These are phyloP conservation scores for Lipomyces lipofer DNA, from an alignment of 805 yeast species.

Conservation along the genomic window DNA sequence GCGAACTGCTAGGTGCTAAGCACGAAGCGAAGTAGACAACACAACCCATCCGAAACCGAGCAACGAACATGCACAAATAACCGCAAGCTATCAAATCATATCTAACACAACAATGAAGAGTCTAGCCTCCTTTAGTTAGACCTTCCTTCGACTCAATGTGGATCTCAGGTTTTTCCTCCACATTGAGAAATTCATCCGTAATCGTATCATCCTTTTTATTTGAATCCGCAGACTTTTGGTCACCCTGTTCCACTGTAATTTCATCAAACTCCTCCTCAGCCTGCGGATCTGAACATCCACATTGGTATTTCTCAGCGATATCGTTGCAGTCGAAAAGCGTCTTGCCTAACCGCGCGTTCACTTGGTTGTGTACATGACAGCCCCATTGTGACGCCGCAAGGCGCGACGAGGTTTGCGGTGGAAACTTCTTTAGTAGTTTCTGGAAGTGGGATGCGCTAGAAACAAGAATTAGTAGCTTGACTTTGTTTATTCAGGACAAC, in stretches of 20 bases:
- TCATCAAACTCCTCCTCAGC: constrained; percentile 1
- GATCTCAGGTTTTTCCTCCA: constrained; percentile 19
- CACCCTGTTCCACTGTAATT: not conserved
- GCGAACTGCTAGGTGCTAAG: too few species aligned
- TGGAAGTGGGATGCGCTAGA: constrained; percentile 93
- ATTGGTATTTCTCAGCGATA: constrained; percentile 87
- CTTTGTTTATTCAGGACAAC: not conserved
- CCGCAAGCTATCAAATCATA: too few species aligned
- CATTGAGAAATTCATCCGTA: constrained; percentile 18
- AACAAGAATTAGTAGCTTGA: not conserved
- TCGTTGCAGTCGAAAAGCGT: constrained; percentile 78
- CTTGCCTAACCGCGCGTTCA: constrained; percentile 70
- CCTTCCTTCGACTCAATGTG: constrained; percentile 25
- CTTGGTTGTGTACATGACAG: constrained; percentile 85
- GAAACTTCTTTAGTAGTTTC: constrained; percentile 63
- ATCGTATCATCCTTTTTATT: not conserved
- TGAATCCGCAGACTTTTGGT: not conserved
- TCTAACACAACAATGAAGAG: too few species aligned
- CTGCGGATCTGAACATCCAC: constrained; percentile 66
- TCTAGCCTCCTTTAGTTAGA: constrained; percentile 18
- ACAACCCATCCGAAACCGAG: too few species aligned
- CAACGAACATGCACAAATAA: too few species aligned
- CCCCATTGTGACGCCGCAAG: constrained; percentile 94
- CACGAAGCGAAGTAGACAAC: too few species aligned
- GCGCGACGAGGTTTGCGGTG: constrained; percentile 80